A percentile compares a stretch with the other conserved stretches of the same genome.
Evolutionary conservation across 768 basidiomycete species (phyloP).

Genomic region (Harrya chromipes): DNA sequence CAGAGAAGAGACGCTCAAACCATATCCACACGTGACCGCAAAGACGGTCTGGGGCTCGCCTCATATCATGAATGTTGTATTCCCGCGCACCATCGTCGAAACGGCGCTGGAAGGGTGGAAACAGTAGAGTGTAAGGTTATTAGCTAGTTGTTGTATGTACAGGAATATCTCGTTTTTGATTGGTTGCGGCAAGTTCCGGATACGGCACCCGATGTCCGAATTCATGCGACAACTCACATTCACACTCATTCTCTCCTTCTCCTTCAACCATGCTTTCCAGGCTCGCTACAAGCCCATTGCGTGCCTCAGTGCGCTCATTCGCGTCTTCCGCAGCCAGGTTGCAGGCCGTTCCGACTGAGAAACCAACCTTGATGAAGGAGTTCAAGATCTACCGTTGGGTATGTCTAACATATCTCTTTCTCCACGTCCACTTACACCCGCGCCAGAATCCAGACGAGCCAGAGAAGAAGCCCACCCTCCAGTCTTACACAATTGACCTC

Average conservation of each 20-base stretch:
- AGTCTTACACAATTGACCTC: conserved; percentile 89
- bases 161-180: conserved; percentile 9
- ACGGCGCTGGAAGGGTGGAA: background rate
- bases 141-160: background rate
- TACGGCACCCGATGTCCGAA: conserved; percentile 5
- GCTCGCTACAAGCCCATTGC: conserved; percentile 1
- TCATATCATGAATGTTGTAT: conserved; percentile 13
- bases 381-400: conserved; percentile 99
- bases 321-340: conserved; percentile 23
- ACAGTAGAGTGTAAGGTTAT: no score
- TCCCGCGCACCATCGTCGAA: conserved; percentile 10
- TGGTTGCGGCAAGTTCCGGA: conserved; percentile 22
- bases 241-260: background rate
- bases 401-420: background rate
- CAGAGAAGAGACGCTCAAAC: background rate
- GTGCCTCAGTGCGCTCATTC: conserved; percentile 30
- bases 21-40: background rate
- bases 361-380: conserved; percentile 78
- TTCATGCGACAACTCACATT: conserved; percentile 15
- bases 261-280: conserved; percentile 13
- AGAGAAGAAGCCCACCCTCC: conserved; percentile 82
- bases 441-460: conserved; percentile 91
- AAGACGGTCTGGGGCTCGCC: conserved; percentile 5
- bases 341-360: conserved; percentile 53
- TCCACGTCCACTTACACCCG: background rate